Percentiles rank a stretch among this genome's conserved stretches.
These are phyloP conservation scores for Thoreauomyces humboldtii DNA, from an alignment of 192 early-diverging fungal species.

Conservation along the genomic window DNA sequence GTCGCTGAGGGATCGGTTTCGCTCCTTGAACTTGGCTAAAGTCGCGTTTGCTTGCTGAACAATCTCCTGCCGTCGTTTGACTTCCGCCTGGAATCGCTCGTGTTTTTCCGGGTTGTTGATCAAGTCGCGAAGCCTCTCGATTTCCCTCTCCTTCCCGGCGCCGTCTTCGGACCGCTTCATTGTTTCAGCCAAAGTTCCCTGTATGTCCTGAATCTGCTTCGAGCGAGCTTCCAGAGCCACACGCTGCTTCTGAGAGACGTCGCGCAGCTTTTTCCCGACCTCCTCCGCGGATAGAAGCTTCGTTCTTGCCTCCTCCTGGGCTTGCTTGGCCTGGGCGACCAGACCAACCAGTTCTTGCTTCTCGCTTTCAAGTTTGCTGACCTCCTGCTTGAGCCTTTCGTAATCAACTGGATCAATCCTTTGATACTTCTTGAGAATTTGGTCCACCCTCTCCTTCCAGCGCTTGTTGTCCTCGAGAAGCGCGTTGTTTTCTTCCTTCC, in stretches of 20 bases:
- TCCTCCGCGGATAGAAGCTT: constrained; percentile 1
- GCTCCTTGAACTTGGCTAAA: constrained; percentile 16
- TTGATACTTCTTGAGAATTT: constrained; percentile 73
- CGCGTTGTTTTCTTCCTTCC: constrained; percentile 48
- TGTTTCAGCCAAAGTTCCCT: neutral
- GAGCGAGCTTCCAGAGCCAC: constrained; percentile 1
- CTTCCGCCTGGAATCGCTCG: constrained; percentile 5
- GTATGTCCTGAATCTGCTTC: constrained; percentile 15
- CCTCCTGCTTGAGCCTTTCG: constrained; percentile 60
- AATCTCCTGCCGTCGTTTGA: constrained; percentile 13
- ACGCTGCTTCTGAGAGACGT: constrained; percentile 14
- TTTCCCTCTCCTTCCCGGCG: neutral
- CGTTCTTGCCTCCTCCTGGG: constrained; percentile 18
- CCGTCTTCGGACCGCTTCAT: neutral
- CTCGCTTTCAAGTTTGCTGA: constrained; percentile 28
- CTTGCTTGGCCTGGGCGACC: constrained; percentile 11
- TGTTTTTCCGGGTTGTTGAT: constrained; percentile 17
- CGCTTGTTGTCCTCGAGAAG: constrained; percentile 62
- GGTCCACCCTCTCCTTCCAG: constrained; percentile 71
- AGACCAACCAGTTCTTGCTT: constrained; percentile 14
- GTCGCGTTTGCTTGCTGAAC: constrained; percentile 18
- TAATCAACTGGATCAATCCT: constrained; percentile 79
- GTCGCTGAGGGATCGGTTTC: neutral
- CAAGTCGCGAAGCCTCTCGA: constrained; percentile 7
- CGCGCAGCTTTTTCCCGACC: neutral